A percentile compares a stretch with the other conserved stretches of the same genome.
phyloP scores from a whole-genome alignment of 2,329 filamentous ascomycete species.

The Orbilia blumenaviensis region DNA sequence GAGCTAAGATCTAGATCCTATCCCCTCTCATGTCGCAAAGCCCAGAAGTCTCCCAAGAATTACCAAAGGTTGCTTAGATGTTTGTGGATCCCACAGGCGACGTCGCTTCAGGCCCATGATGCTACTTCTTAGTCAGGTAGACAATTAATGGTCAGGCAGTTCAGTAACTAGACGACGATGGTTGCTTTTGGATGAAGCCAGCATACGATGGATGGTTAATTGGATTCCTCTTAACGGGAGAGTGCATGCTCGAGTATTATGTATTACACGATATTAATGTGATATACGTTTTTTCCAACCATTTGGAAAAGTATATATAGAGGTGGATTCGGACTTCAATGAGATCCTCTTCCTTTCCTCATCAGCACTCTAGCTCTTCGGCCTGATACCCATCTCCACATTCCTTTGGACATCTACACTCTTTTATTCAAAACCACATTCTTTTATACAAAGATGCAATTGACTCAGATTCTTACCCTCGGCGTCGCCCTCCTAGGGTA shows the following conservation, averaged over 20 bases:
- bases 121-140: background rate
- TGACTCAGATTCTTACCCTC: background rate
- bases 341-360: background rate
- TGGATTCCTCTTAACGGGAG: no score
- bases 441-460: background rate
- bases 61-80: background rate
- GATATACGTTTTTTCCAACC: background rate
- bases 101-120: background rate
- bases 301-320: background rate
- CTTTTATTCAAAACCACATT: background rate
- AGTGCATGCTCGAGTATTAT: no score
- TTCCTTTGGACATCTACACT: slow-evolving; percentile 1
- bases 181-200: background rate
- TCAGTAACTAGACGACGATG: no score
- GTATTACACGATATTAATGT: background rate
- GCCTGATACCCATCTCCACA: background rate
- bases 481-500: slow-evolving; percentile 12
- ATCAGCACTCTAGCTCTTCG: background rate
- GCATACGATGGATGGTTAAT: background rate
- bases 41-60: background rate
- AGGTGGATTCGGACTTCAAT: background rate
- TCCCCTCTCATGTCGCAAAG: background rate
- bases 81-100: background rate
- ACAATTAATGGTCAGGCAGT: background rate
- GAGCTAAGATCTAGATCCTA: background rate